phyloP scores from a whole-genome alignment of 805 yeast genomes.

The Wickerhamomyces bovis region DNA sequence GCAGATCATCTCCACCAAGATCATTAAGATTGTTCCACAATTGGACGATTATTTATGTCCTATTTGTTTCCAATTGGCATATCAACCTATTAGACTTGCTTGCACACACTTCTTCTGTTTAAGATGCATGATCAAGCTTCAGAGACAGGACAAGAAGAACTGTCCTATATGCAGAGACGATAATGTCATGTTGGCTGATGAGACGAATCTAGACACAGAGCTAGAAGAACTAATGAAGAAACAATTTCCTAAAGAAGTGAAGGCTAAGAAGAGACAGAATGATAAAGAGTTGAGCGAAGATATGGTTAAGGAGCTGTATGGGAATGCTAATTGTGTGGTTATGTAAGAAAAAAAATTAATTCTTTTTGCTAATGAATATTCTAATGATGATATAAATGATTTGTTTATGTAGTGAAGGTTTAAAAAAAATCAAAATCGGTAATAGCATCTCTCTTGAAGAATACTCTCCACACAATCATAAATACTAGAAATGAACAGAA shows the following conservation, averaged over 20 bases:
- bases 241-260: slow-evolving; percentile 64
- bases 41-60: slow-evolving; percentile 74
- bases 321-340: slow-evolving; percentile 3
- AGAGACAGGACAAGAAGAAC: slow-evolving; percentile 47
- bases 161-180: slow-evolving; percentile 62
- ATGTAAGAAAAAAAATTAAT: too few species aligned
- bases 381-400: neutral
- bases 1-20: slow-evolving; percentile 43
- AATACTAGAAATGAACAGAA: neutral
- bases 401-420: neutral
- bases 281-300: slow-evolving; percentile 42
- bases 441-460: too few species aligned
- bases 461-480: too few species aligned
- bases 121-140: slow-evolving; percentile 63
- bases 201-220: slow-evolving; percentile 50
- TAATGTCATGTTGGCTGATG: slow-evolving; percentile 54
- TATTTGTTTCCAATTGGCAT: slow-evolving; percentile 63
- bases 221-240: slow-evolving; percentile 46
- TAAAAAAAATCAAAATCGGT: too few species aligned
- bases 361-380: too few species aligned
- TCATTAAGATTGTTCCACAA: slow-evolving; percentile 60
- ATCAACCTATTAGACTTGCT: slow-evolving; percentile 57
- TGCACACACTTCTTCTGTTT: slow-evolving; percentile 72
- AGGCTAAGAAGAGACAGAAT: slow-evolving; percentile 52
- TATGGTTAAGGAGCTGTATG: slow-evolving; percentile 24